phyloP scores from a whole-genome alignment of 768 basidiomycete species.

The Mycena haematopus region DNA sequence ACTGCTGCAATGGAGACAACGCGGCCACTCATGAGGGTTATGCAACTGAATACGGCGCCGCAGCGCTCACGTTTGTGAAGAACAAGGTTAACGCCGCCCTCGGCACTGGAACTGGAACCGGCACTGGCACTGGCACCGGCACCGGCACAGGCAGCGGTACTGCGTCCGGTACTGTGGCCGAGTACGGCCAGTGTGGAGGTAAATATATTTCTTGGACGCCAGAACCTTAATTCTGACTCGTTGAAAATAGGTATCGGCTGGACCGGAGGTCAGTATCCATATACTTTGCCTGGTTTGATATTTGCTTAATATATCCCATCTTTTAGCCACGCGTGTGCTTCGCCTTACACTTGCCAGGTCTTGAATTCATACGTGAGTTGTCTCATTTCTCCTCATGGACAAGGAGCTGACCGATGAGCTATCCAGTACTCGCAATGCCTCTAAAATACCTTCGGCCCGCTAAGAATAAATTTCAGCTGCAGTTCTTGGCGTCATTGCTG shows the following conservation, averaged over 20 bases:
- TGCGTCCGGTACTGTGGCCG: no score
- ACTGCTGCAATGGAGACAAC: slow-evolving; percentile 42
- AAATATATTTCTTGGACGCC: background rate
- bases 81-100: slow-evolving; percentile 35
- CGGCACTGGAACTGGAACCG: slow-evolving; percentile 12
- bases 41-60: slow-evolving; percentile 39
- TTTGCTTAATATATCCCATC: background rate
- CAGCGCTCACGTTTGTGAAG: slow-evolving; percentile 39
- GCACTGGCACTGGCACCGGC: background rate
- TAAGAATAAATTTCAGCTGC: no score
- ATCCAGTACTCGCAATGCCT: background rate
- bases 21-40: slow-evolving; percentile 40
- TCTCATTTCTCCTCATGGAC: background rate
- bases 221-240: background rate
- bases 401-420: background rate
- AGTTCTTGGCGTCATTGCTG: no score
- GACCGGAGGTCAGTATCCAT: background rate
- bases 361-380: slow-evolving; percentile 16
- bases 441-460: no score
- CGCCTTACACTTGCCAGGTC: slow-evolving; percentile 20
- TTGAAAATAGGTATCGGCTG: background rate
- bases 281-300: background rate
- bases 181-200: slow-evolving; percentile 1
- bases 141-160: background rate
- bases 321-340: slow-evolving; percentile 6